Evolutionary conservation across 2,329 filamentous ascomycete species (phyloP).

Genomic region (Sporothrix pallida): DNA sequence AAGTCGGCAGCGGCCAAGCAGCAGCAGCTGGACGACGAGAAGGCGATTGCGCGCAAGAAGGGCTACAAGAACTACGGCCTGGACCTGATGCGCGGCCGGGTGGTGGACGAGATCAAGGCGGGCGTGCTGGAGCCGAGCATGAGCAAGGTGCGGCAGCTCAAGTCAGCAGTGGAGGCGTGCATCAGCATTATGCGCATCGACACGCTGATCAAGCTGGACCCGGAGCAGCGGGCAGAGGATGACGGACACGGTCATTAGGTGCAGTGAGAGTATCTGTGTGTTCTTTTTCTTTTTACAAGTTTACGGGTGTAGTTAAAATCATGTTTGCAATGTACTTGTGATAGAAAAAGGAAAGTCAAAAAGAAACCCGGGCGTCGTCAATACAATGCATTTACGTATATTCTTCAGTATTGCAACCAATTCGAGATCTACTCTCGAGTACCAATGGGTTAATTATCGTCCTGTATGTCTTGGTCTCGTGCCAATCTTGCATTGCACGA

Average conservation of each 20-base stretch:
- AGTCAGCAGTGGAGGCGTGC: slow-evolving; percentile 97
- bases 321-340: slow-evolving; percentile 23
- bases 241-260: slow-evolving; percentile 83
- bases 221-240: slow-evolving; percentile 77
- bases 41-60: slow-evolving; percentile 89
- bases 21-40: slow-evolving; percentile 71
- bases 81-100: slow-evolving; percentile 85
- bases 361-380: slow-evolving; percentile 20
- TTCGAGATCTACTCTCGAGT: neutral
- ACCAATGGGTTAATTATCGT: neutral
- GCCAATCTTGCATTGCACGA: slow-evolving; percentile 10
- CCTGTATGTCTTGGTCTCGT: neutral
- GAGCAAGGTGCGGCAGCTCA: slow-evolving; percentile 97
- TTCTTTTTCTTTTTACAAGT: neutral
- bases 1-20: slow-evolving; percentile 46
- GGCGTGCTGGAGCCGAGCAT: slow-evolving; percentile 96
- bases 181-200: slow-evolving; percentile 99
- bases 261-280: neutral
- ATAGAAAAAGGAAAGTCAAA: slow-evolving; percentile 26
- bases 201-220: slow-evolving; percentile 97
- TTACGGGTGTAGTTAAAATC: neutral
- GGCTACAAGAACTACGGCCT: slow-evolving; percentile 98
- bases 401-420: neutral
- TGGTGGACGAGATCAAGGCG: slow-evolving; percentile 91
- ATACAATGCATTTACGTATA: slow-evolving; percentile 25